Conservation (phyloP, 1,284 basidiomycete genomes). For the Leccinum proximum region DNA sequence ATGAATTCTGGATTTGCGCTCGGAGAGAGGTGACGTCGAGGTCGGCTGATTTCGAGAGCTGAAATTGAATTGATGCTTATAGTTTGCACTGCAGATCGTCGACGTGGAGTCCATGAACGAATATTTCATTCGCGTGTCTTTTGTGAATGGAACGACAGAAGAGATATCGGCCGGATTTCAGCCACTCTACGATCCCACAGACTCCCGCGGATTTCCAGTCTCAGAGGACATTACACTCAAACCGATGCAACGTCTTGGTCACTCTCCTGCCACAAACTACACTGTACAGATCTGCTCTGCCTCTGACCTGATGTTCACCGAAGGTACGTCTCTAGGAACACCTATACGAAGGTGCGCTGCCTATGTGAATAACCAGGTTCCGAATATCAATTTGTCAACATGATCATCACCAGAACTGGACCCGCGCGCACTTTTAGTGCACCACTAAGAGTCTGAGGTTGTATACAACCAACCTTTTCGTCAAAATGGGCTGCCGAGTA, state of each 20-base stretch:
- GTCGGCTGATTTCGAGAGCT: not conserved
- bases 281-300: not conserved
- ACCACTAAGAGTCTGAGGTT: constrained; percentile 1
- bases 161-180: constrained; percentile 7
- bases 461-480: not conserved
- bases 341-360: too few species aligned
- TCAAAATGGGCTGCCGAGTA: constrained; percentile 8
- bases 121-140: constrained; percentile 8
- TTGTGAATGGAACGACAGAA: constrained; percentile 5
- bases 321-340: not conserved
- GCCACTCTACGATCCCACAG: constrained; percentile 2
- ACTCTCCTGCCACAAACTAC: constrained; percentile 5
- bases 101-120: constrained; percentile 6
- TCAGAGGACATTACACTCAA: not conserved
- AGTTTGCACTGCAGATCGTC: not conserved
- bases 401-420: constrained; percentile 9
- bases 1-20: too few species aligned
- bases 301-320: not conserved
- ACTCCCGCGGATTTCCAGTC: not conserved
- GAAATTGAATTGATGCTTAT: not conserved
- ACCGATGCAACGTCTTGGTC: not conserved
- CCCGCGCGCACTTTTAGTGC: constrained; percentile 5
- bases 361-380: not conserved
- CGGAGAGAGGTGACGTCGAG: not conserved
- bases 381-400: not conserved